These are phyloP conservation scores for Glarea lozoyensis DNA, from an alignment of 495 filamentous ascomycete species.

Conservation along the genomic window DNA sequence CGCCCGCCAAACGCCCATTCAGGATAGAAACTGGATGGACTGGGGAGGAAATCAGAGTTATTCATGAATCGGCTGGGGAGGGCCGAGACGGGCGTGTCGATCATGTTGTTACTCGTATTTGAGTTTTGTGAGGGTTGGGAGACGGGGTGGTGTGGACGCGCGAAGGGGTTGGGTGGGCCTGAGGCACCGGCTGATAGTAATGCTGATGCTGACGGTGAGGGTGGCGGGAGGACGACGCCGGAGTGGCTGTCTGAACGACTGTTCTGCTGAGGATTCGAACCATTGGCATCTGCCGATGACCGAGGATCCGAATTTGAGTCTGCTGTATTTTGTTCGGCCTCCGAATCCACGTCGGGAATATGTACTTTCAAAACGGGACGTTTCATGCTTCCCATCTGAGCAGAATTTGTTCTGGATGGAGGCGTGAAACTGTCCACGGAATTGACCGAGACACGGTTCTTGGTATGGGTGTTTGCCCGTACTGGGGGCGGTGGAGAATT, in stretches of 20 bases:
- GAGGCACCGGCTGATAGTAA: constrained; percentile 85
- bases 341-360: constrained; percentile 73
- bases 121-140: constrained; percentile 47
- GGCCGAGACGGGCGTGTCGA: constrained; percentile 96
- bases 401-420: constrained; percentile 67
- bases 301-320: constrained; percentile 69
- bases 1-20: constrained; percentile 71
- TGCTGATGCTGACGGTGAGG: constrained; percentile 79
- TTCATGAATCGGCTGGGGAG: constrained; percentile 85
- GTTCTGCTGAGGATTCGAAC: constrained; percentile 6
- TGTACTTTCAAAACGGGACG: constrained; percentile 84
- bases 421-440: constrained; percentile 53
- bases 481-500: constrained; percentile 37
- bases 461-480: constrained; percentile 31
- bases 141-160: constrained; percentile 63
- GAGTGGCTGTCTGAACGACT: constrained; percentile 34
- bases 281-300: constrained; percentile 45
- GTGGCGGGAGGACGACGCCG: constrained; percentile 80
- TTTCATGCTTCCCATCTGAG: constrained; percentile 45
- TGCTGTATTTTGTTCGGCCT: constrained; percentile 64
- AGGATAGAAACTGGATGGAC: constrained; percentile 82
- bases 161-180: constrained; percentile 93
- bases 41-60: constrained; percentile 74
- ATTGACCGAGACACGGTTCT: constrained; percentile 42
- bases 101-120: constrained; percentile 61